phyloP scores from a whole-genome alignment of 352 stramenopile species.

The Phytophthora sojae region DNA sequence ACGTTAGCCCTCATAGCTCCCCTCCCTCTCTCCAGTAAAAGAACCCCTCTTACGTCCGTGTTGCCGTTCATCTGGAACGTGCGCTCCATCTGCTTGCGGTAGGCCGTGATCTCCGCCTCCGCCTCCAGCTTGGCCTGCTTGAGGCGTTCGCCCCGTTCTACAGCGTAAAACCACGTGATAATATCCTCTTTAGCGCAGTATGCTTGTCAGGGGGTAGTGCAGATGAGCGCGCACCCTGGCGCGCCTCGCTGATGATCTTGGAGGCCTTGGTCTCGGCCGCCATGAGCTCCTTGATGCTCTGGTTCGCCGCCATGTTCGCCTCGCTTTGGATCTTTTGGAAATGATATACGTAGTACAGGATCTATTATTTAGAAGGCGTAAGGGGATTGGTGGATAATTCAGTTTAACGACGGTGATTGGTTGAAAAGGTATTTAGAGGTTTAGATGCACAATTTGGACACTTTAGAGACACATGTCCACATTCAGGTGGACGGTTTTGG shows the following conservation, averaged over 20 bases:
- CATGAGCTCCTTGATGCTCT: constrained; percentile 92
- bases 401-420: constrained; percentile 11
- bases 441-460: constrained; percentile 7
- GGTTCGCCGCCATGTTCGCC: constrained; percentile 75
- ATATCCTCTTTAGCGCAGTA: not conserved
- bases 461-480: constrained; percentile 31
- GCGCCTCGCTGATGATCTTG: constrained; percentile 90
- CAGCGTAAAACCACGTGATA: not conserved
- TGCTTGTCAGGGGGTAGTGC: not conserved
- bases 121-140: constrained; percentile 91
- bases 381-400: constrained; percentile 17
- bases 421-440: constrained; percentile 18
- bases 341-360: not conserved
- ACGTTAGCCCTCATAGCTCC: not conserved
- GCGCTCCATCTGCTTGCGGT: constrained; percentile 87
- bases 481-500: constrained; percentile 15
- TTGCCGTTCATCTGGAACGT: constrained; percentile 89
- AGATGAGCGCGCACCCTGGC: constrained; percentile 54
- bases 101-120: constrained; percentile 85
- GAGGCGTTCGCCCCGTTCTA: constrained; percentile 85
- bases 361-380: not conserved
- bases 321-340: constrained; percentile 29
- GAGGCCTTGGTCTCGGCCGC: constrained; percentile 91
- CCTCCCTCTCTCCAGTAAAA: constrained; percentile 13
- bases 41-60: constrained; percentile 60